Evolutionary conservation across 768 basidiomycete genomes (phyloP).

Genomic region (Amyloporia xantha): DNA sequence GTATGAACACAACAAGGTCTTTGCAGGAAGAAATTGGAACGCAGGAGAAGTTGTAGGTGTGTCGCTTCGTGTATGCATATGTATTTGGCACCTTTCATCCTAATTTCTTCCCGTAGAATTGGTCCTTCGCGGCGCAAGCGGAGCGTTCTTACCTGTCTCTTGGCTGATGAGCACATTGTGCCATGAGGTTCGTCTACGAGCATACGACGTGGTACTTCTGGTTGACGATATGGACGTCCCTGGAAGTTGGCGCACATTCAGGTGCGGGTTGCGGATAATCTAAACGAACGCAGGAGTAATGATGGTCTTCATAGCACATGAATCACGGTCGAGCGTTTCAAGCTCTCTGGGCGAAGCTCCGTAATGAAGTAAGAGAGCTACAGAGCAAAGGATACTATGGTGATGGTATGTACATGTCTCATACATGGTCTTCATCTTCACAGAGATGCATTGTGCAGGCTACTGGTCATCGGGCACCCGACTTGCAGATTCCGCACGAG

Average conservation of each 20-base stretch:
- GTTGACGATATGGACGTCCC: background rate
- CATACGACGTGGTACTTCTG: background rate
- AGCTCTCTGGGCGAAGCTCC: slow-evolving; percentile 61
- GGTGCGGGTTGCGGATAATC: slow-evolving; percentile 30
- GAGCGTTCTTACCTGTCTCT: slow-evolving; percentile 53
- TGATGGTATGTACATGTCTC: slow-evolving; percentile 65
- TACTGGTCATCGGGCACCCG: slow-evolving; percentile 79
- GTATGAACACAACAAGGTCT: slow-evolving; percentile 77
- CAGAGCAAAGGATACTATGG: slow-evolving; percentile 76
- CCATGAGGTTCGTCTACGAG: slow-evolving; percentile 55
- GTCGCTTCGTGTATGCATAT: background rate
- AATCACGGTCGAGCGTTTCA: slow-evolving; percentile 76
- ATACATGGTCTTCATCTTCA: too few relatives aligned
- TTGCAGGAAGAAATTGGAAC: slow-evolving; percentile 83
- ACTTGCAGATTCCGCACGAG: slow-evolving; percentile 53
- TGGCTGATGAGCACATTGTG: slow-evolving; percentile 76
- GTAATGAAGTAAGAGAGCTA: slow-evolving; percentile 59
- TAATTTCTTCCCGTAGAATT: too few relatives aligned
- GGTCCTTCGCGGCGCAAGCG: slow-evolving; percentile 57
- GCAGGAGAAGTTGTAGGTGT: slow-evolving; percentile 72
- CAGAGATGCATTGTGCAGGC: slow-evolving; percentile 49
- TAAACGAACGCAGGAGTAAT: background rate
- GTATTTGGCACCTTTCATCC: too few relatives aligned
- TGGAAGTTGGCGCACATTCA: slow-evolving; percentile 75
- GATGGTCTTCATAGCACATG: slow-evolving; percentile 50